These are phyloP conservation scores for Centella asiatica DNA, from an alignment of 129 eudicot genomes.

Conservation along the genomic window DNA sequence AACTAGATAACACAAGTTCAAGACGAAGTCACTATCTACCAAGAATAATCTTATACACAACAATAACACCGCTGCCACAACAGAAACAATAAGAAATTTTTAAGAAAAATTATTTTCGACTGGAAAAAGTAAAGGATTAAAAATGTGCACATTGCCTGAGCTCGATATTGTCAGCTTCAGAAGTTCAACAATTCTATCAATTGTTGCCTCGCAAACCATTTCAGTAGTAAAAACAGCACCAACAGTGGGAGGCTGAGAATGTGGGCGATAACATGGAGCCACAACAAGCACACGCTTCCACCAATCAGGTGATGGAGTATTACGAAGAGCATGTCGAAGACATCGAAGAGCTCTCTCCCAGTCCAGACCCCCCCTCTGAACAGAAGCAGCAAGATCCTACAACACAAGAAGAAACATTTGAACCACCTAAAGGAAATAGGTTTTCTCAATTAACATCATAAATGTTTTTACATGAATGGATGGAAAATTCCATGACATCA, in stretches of 20 bases:
- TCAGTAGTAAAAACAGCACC: constrained; percentile 98
- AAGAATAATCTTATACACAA: no score
- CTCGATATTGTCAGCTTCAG: constrained; percentile 87
- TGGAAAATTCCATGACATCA: no score
- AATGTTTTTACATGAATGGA: background rate
- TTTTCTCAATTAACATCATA: background rate
- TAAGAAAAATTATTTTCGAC: background rate
- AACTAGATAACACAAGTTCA: no score
- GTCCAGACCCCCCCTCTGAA: constrained; percentile 81
- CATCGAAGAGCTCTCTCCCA: constrained; percentile 96
- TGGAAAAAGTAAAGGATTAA: background rate
- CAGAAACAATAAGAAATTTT: no score
- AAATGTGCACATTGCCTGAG: constrained; percentile 45
- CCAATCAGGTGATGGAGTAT: constrained; percentile 98
- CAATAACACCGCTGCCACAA: no score
- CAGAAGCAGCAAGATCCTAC: constrained; percentile 83
- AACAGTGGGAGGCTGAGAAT: constrained; percentile 59
- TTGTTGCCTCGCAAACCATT: constrained; percentile 87
- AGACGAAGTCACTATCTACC: no score
- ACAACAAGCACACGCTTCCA: constrained; percentile 90
- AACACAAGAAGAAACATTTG: constrained; percentile 7
- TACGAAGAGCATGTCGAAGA: constrained; percentile 82
- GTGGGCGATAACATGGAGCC: constrained; percentile 75
- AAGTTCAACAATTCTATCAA: constrained; percentile 85
- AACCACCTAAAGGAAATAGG: background rate